A percentile compares a stretch with the other conserved stretches of the same genome.
Evolutionary conservation across 495 filamentous ascomycete genomes (phyloP).

Genomic region (Tuber melanosporum): DNA sequence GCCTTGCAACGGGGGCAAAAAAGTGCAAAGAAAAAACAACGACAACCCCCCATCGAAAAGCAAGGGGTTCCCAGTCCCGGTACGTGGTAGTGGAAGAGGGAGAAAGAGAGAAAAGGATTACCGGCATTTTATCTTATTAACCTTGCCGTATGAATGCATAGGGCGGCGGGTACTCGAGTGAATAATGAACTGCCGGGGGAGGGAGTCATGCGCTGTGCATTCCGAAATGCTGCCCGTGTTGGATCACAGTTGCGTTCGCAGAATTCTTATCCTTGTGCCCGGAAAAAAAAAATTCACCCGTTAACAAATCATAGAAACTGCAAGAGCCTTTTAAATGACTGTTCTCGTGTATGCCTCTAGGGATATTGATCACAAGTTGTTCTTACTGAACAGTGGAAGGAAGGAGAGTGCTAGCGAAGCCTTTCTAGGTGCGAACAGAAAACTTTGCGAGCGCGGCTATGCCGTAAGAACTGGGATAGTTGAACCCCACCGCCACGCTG

Average conservation of each 20-base stretch:
- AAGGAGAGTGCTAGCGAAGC: not conserved
- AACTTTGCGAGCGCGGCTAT: not conserved
- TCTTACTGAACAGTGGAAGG: not conserved
- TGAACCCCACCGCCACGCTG: too few species aligned
- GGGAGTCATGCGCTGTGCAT: not conserved
- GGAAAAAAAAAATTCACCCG: not conserved
- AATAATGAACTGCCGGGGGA: not conserved
- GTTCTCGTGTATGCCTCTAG: not conserved
- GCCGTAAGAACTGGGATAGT: not conserved
- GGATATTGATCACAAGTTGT: not conserved
- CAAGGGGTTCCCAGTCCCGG: not conserved
- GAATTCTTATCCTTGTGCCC: not conserved
- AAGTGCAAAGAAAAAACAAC: not conserved
- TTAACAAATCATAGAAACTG: not conserved
- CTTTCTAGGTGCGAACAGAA: too few species aligned
- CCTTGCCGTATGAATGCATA: not conserved
- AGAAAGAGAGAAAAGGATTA: not conserved
- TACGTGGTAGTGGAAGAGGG: too few species aligned
- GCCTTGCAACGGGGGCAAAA: not conserved
- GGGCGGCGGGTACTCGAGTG: not conserved
- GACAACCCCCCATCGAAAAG: not conserved
- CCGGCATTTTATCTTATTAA: not conserved
- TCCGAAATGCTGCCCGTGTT: not conserved
- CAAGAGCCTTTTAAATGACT: not conserved
- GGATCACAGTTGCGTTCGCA: not conserved